Base-by-base conservation (phyloP, 2,329 filamentous ascomycete species). In the Pseudohalonectria lignicola region DNA sequence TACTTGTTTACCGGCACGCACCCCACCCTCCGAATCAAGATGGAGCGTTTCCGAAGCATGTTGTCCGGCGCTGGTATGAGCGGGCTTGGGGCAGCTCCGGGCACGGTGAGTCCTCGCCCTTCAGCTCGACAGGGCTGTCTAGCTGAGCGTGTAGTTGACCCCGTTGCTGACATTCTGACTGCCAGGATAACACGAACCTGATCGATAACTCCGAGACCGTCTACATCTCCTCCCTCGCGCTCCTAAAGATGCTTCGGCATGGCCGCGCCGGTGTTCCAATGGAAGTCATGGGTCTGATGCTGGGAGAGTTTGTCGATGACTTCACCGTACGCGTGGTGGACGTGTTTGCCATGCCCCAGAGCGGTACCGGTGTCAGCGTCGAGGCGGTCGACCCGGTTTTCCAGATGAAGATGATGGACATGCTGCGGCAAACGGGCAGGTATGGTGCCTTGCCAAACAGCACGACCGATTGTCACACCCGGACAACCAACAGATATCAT, bases 321-420 rank as follows among this genome's bases (percentile, higher is more conserved):
- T 98, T 95, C 65, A 98, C 92, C 42, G 92, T 98, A 45, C 82
- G 90, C 49, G 92, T 98, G 12, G 90, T 96, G 49, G 92, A 98
- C 63, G 92, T 98, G 20, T 98, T 98, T 63, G 92, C 92, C 43
- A 98, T 98, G 92, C 92, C 92, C 16, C 92, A 98, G 60, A 95
- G 88, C 51, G 92, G 92, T 64, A 98, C 92, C 2, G 92, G 92
- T 50, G 92, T 98, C 50, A 94, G 86, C 63, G 92, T 98, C 53
- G 92, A 98, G 64, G 93, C 92, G 37, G 92, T 98, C 46, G 92
- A 98, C 59, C 87, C 88, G 9, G 92, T 98, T 25, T 98, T 98
- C 63, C 92, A 98, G 68, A 95, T 87, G 54, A 98, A 95, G 74
- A 98, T 98, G 92, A 98, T 98, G 92, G 92, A 98, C 60, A 96